Conservation (phyloP, 1,284 basidiomycete genomes). For the Tetrapyrgos nigripes region DNA sequence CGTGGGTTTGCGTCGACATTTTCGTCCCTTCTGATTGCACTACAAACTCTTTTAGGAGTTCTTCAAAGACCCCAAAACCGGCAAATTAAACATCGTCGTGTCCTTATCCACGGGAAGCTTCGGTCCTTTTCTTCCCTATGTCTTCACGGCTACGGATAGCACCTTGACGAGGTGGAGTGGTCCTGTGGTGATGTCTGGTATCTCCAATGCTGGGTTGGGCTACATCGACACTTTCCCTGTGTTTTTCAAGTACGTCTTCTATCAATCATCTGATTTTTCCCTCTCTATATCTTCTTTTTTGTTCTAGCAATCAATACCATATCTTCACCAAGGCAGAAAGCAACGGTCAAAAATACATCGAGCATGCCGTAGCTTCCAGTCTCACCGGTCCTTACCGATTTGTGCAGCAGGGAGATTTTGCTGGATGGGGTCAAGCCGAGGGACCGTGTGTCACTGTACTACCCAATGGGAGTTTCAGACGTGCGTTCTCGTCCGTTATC, state of each 20-base stretch:
- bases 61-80: conserved; percentile 41
- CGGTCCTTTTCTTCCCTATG: conserved; percentile 42
- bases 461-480: conserved; percentile 36
- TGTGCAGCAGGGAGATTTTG: conserved; percentile 40
- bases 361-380: conserved; percentile 40
- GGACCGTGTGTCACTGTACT: conserved; percentile 37
- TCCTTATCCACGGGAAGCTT: conserved; percentile 42
- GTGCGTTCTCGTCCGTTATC: conserved; percentile 36
- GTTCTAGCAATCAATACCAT: conserved; percentile 41
- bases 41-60: conserved; percentile 31
- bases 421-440: conserved; percentile 41
- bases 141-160: conserved; percentile 37
- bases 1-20: background rate
- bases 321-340: conserved; percentile 40
- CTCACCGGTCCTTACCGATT: conserved; percentile 41
- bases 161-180: conserved; percentile 36
- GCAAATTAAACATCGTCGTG: conserved; percentile 39
- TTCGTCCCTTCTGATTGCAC: background rate
- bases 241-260: conserved; percentile 34
- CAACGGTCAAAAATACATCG: conserved; percentile 36
- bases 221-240: conserved; percentile 45
- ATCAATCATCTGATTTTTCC: background rate
- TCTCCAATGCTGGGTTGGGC: conserved; percentile 41
- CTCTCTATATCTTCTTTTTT: background rate
- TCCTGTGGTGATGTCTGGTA: conserved; percentile 40